phyloP scores from a whole-genome alignment of 495 filamentous ascomycete species.

The Neurospora sp. region DNA sequence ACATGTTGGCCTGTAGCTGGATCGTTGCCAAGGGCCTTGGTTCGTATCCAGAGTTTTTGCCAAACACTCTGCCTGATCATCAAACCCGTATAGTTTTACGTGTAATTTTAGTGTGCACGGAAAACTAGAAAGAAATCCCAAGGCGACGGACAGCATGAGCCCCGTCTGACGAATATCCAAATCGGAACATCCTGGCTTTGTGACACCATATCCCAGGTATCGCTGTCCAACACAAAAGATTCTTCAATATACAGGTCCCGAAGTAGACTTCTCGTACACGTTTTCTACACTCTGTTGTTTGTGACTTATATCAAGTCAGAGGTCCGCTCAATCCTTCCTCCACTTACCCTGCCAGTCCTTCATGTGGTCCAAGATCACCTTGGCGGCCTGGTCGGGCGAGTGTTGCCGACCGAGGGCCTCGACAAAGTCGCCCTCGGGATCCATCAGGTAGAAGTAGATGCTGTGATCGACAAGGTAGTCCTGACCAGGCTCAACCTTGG shows the following conservation, averaged over 20 bases:
- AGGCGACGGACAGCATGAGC: background rate
- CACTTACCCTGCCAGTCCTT: constrained; percentile 68
- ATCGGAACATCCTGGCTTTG: background rate
- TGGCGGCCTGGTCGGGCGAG: constrained; percentile 75
- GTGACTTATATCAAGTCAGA: background rate
- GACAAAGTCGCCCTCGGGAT: constrained; percentile 96
- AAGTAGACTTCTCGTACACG: background rate
- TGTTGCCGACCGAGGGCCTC: constrained; percentile 94
- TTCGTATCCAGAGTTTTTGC: background rate
- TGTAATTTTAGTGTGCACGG: too few relatives aligned
- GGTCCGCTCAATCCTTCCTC: constrained; percentile 3
- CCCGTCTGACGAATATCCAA: background rate
- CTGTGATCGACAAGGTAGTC: constrained; percentile 98
- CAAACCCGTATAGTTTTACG: background rate
- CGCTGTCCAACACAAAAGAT: background rate
- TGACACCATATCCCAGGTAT: background rate
- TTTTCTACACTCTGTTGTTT: background rate
- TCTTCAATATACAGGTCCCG: background rate
- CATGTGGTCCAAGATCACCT: constrained; percentile 77
- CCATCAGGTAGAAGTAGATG: constrained; percentile 99
- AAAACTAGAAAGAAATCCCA: background rate
- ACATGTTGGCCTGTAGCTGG: background rate
- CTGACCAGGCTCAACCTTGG: constrained; percentile 76
- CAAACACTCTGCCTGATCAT: background rate
- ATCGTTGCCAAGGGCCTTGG: background rate